These are phyloP conservation scores for Globisporangium abappressorium DNA, from an alignment of 352 stramenopile genomes.

Conservation along the genomic window DNA sequence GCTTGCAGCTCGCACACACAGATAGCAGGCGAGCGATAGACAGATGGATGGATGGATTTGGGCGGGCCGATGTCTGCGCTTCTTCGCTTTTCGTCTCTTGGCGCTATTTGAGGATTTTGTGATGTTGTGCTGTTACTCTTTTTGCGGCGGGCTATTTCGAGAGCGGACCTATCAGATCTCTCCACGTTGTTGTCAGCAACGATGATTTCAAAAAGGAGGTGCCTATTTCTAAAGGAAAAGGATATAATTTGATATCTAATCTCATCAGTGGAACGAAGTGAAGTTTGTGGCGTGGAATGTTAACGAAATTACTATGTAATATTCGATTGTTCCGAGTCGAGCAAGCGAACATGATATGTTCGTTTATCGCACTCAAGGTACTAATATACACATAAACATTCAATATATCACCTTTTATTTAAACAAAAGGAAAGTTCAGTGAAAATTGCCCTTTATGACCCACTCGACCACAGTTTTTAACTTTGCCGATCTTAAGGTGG, in stretches of 20 bases:
- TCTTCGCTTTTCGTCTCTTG: conserved; percentile 1
- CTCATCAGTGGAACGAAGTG: neutral
- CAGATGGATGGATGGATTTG: neutral
- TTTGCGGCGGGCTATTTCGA: conserved; percentile 4
- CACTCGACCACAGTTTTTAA: neutral
- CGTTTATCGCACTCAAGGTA: too few relatives aligned
- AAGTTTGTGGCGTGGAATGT: neutral
- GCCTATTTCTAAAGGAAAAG: neutral
- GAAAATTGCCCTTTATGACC: neutral
- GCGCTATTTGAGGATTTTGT: conserved; percentile 2
- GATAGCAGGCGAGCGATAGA: neutral
- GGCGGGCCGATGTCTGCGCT: neutral
- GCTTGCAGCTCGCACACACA: neutral
- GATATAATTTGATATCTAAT: neutral
- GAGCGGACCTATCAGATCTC: conserved; percentile 11
- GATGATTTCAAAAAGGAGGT: neutral
- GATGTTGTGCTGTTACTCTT: neutral
- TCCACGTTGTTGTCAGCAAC: conserved; percentile 10
- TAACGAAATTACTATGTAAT: neutral
- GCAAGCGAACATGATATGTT: too few relatives aligned
- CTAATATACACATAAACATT: neutral
- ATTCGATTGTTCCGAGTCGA: neutral
- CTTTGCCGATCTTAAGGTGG: neutral
- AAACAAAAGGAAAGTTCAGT: neutral
- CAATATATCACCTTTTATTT: neutral